Evolutionary conservation across 2,329 filamentous ascomycete species (phyloP).

Genomic region (Aspergillus niger): DNA sequence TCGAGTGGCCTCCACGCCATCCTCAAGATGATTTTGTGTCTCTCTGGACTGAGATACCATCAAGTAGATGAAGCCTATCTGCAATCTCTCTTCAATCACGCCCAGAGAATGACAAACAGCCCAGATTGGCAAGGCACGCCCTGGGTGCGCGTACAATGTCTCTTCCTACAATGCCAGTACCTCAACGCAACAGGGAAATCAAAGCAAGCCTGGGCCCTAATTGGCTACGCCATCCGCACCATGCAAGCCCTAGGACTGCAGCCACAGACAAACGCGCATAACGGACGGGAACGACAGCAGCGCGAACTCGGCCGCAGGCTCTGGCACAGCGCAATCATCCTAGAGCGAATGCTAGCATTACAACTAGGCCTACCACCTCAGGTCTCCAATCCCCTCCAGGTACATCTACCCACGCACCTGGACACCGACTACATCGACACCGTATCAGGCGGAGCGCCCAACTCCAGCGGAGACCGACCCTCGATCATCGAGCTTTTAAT

Average conservation of each 20-base stretch:
- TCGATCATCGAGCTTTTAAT: constrained; percentile 30
- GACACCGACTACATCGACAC: constrained; percentile 30
- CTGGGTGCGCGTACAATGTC: constrained; percentile 22
- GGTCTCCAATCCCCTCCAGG: constrained; percentile 18
- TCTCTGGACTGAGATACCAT: constrained; percentile 18
- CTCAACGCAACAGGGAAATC: constrained; percentile 24
- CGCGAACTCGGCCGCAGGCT: constrained; percentile 26
- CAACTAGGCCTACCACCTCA: constrained; percentile 23
- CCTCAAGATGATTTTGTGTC: constrained; percentile 24
- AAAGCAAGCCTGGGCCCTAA: constrained; percentile 24
- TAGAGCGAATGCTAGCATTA: constrained; percentile 29
- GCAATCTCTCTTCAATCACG: constrained; percentile 20
- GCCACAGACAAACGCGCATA: constrained; percentile 20
- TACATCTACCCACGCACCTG: constrained; percentile 26
- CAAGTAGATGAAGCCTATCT: constrained; percentile 13
- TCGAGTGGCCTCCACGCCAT: constrained; percentile 20
- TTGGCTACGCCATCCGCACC: constrained; percentile 25
- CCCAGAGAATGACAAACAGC: constrained; percentile 20
- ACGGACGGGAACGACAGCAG: constrained; percentile 15
- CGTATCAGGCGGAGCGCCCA: constrained; percentile 17
- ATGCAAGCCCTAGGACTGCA: constrained; percentile 25
- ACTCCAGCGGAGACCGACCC: constrained; percentile 17
- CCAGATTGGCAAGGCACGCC: constrained; percentile 14
- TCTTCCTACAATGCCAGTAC: constrained; percentile 27
- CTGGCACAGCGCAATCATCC: constrained; percentile 30